A percentile compares a stretch with the other conserved stretches of the same genome.
Conservation (phyloP, 2,329 filamentous ascomycete genomes). For the Diplodia sapinea region DNA sequence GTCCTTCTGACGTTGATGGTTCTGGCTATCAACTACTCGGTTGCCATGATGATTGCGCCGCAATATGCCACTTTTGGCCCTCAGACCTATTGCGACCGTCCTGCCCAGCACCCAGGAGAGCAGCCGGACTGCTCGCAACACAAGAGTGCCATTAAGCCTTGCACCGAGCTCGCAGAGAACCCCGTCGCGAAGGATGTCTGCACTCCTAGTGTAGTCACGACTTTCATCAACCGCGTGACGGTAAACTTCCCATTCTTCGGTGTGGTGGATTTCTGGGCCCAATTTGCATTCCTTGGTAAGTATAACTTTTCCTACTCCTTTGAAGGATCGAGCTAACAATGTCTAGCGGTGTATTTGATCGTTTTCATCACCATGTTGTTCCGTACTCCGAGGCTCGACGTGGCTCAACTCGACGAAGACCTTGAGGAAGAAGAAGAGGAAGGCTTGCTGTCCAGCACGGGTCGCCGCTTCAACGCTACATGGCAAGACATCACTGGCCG, state of each 20-base stretch:
- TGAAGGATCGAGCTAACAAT: not conserved
- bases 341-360: slow-evolving; percentile 71
- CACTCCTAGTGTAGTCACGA: slow-evolving; percentile 88
- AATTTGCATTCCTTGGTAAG: slow-evolving; percentile 82
- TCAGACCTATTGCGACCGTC: slow-evolving; percentile 87
- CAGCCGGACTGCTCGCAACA: slow-evolving; percentile 77
- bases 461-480: slow-evolving; percentile 79
- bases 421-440: slow-evolving; percentile 93
- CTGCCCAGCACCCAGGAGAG: slow-evolving; percentile 65
- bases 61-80: slow-evolving; percentile 95
- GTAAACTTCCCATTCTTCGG: slow-evolving; percentile 97
- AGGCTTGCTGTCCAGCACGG: slow-evolving; percentile 82
- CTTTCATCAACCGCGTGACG: slow-evolving; percentile 89
- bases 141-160: slow-evolving; percentile 75
- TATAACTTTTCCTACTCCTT: not conserved
- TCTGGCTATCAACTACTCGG: slow-evolving; percentile 87
- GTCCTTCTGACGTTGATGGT: slow-evolving; percentile 89
- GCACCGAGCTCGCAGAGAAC: slow-evolving; percentile 76
- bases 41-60: slow-evolving; percentile 92
- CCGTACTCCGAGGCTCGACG: slow-evolving; percentile 76
- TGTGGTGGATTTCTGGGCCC: slow-evolving; percentile 91
- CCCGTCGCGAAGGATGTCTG: slow-evolving; percentile 79
- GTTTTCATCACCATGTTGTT: slow-evolving; percentile 81
- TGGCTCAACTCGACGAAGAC: slow-evolving; percentile 82
- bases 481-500: slow-evolving; percentile 85